A percentile compares a stretch with the other conserved stretches of the same genome.
Evolutionary conservation across 2,329 filamentous ascomycete species (phyloP).

Genomic region (Graphilbum ipis-grandicollis): DNA sequence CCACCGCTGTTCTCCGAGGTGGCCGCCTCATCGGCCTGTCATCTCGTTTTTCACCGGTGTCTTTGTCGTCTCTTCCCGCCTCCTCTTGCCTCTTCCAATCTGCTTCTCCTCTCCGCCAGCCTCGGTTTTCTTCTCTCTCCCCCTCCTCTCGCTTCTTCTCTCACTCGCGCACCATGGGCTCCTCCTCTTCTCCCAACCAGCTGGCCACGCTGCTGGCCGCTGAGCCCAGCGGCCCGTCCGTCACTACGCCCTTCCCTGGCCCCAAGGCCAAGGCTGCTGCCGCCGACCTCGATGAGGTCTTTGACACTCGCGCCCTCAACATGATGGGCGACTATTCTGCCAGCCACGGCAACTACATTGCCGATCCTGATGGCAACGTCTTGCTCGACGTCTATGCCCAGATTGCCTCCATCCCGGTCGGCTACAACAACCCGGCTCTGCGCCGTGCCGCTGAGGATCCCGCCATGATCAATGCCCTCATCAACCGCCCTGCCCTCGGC

Average conservation of each 20-base stretch:
- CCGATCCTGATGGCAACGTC: constrained; percentile 53
- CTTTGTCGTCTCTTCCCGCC: not conserved
- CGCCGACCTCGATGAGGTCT: constrained; percentile 57
- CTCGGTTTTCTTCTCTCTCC: not conserved
- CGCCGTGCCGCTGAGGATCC: constrained; percentile 52
- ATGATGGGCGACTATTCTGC: constrained; percentile 62
- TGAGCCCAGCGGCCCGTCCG: constrained; percentile 33
- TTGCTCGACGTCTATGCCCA: constrained; percentile 73
- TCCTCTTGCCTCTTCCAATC: not conserved
- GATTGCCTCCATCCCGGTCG: constrained; percentile 82
- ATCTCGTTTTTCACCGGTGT: not conserved
- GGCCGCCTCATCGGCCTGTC: not conserved
- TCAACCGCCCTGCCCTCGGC: constrained; percentile 78
- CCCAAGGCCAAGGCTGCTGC: constrained; percentile 55
- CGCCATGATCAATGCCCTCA: constrained; percentile 63
- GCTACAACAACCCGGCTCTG: constrained; percentile 78
- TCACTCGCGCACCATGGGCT: constrained; percentile 6
- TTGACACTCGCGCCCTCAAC: constrained; percentile 74
- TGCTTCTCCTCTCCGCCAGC: not conserved
- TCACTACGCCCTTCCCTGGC: constrained; percentile 53
- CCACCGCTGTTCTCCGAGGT: not conserved
- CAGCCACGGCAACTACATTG: constrained; percentile 67
- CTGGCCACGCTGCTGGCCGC: constrained; percentile 11
- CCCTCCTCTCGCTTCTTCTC: not conserved
- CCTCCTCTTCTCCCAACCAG: constrained; percentile 8